Evolutionary conservation across 1,284 basidiomycete genomes (phyloP).

Genomic region (Malassezia caprae): DNA sequence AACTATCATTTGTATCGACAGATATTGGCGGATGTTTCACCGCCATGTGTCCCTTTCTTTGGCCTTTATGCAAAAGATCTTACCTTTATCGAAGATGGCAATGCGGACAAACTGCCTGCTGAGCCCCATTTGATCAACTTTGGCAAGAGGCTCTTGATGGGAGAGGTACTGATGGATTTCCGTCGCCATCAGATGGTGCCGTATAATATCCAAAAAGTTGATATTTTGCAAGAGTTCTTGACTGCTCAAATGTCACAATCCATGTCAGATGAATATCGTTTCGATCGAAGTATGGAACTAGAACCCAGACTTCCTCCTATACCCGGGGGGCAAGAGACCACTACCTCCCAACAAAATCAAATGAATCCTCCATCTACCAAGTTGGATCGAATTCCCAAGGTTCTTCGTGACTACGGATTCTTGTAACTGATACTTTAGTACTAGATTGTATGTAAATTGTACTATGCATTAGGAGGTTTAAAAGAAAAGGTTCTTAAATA

Average conservation of each 20-base stretch:
- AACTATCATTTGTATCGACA: conserved; percentile 89
- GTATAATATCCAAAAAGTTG: conserved; percentile 63
- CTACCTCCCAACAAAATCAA: not conserved
- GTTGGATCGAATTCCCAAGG: conserved; percentile 70
- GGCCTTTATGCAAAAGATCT: conserved; percentile 93
- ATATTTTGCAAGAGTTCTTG: conserved; percentile 63
- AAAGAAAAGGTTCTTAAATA: not conserved
- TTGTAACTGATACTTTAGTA: conserved; percentile 50
- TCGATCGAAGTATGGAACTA: conserved; percentile 69
- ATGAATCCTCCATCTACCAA: not conserved
- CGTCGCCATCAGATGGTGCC: conserved; percentile 85
- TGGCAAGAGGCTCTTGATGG: conserved; percentile 81
- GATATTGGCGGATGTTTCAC: conserved; percentile 70
- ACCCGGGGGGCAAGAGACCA: not conserved
- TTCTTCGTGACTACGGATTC: conserved; percentile 80
- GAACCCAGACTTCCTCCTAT: conserved; percentile 71
- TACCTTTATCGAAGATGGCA: conserved; percentile 97
- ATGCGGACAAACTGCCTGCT: conserved; percentile 64
- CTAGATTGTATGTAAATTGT: not conserved
- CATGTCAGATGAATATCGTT: conserved; percentile 50
- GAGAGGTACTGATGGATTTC: conserved; percentile 90
- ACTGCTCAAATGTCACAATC: conserved; percentile 59
- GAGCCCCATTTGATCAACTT: conserved; percentile 74
- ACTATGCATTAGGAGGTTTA: not conserved
- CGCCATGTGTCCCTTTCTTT: conserved; percentile 95